phyloP scores from a whole-genome alignment of 352 stramenopile genomes.

The Elongisporangium anandrum region DNA sequence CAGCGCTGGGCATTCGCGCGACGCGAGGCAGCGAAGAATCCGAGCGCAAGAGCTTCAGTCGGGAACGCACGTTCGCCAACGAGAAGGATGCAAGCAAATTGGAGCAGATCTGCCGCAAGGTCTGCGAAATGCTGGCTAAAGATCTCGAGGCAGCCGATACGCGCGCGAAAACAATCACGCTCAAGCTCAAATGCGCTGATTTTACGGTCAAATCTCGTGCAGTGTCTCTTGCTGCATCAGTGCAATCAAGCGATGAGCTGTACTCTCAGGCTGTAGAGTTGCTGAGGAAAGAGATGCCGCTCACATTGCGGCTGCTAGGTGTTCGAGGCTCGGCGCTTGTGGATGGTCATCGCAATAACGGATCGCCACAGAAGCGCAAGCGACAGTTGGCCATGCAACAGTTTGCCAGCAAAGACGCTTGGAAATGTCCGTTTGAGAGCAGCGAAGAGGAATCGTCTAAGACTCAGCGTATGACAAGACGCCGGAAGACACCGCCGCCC shows the following conservation, averaged over 20 bases:
- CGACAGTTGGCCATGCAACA: constrained; percentile 42
- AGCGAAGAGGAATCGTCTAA: not conserved
- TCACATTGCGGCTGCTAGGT: constrained; percentile 65
- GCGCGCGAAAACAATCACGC: constrained; percentile 51
- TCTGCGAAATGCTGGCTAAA: constrained; percentile 49
- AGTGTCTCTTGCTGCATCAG: constrained; percentile 29
- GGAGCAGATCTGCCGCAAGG: constrained; percentile 57
- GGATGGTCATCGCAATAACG: constrained; percentile 6
- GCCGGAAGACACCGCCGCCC: not conserved
- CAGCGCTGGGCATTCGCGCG: constrained; percentile 55
- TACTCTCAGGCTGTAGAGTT: constrained; percentile 40
- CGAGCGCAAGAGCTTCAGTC: constrained; percentile 77
- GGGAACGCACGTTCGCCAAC: constrained; percentile 64
- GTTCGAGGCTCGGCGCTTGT: constrained; percentile 52
- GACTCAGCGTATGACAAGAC: not conserved
- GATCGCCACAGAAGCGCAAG: constrained; percentile 13
- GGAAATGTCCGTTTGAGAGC: constrained; percentile 1
- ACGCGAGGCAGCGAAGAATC: constrained; percentile 30
- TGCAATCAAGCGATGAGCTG: constrained; percentile 43
- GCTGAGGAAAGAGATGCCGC: constrained; percentile 54
- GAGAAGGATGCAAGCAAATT: constrained; percentile 36
- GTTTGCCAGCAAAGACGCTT: constrained; percentile 20
- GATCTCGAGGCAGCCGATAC: constrained; percentile 44
- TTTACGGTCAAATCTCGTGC: constrained; percentile 58
- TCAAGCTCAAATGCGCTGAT: constrained; percentile 69